Evolutionary conservation across 768 basidiomycete species (phyloP).

Genomic region (Mycena crocata): DNA sequence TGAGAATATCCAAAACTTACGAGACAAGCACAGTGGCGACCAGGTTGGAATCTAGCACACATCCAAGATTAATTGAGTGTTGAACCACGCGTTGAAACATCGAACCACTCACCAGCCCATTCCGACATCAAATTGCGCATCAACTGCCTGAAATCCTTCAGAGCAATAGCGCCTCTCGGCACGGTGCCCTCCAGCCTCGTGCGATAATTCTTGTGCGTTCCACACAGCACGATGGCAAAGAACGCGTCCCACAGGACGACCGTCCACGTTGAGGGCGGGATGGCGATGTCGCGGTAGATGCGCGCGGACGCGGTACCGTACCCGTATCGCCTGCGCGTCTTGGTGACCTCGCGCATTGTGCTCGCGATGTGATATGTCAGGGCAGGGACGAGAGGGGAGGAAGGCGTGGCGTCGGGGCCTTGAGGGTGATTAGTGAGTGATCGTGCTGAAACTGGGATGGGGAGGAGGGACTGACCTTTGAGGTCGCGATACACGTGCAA

Average conservation of each 20-base stretch:
- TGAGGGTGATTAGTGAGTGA: too few species aligned
- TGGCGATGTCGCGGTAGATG: slow-evolving; percentile 9
- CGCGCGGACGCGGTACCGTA: neutral
- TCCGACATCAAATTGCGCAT: slow-evolving; percentile 37
- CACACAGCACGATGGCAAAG: neutral
- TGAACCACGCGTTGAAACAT: neutral
- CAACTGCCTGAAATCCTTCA: slow-evolving; percentile 33
- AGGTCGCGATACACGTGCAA: neutral
- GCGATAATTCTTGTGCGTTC: slow-evolving; percentile 6
- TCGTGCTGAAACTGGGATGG: neutral
- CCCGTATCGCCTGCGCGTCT: neutral
- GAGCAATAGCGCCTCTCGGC: slow-evolving; percentile 26
- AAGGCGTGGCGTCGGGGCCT: too few species aligned
- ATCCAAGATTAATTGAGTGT: neutral
- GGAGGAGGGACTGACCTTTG: neutral
- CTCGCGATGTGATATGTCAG: slow-evolving; percentile 1
- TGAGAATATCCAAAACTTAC: neutral
- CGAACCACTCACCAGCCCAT: slow-evolving; percentile 39
- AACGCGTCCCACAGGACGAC: neutral
- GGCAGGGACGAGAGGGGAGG: neutral
- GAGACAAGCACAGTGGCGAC: slow-evolving; percentile 26
- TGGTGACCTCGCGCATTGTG: neutral
- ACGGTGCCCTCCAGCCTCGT: neutral
- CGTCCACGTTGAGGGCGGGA: neutral
- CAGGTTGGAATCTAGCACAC: slow-evolving; percentile 19